These are phyloP conservation scores for Blastobotrys petasosporus DNA, from an alignment of 1,139 yeast genomes.

Conservation along the genomic window DNA sequence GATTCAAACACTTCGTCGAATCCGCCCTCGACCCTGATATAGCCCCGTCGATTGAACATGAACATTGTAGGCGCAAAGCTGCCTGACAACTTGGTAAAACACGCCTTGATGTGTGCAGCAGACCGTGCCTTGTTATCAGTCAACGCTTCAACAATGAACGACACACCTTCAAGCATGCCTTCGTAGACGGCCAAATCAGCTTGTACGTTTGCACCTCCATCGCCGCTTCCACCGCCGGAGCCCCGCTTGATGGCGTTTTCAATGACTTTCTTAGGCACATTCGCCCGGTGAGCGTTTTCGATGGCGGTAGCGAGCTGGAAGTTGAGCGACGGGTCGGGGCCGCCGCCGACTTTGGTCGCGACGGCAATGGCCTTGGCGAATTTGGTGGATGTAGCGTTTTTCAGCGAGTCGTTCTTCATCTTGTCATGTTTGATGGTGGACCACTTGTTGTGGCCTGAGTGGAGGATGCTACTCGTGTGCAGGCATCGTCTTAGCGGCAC, in stretches of 20 bases:
- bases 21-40: constrained; percentile 40
- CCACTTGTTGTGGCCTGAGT: constrained; percentile 85
- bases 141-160: constrained; percentile 73
- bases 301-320: constrained; percentile 67
- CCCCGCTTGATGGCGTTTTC: constrained; percentile 86
- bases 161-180: constrained; percentile 87
- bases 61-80: constrained; percentile 70
- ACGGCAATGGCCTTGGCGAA: constrained; percentile 68
- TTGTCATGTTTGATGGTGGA: constrained; percentile 90
- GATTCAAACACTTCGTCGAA: constrained; percentile 62
- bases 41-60: constrained; percentile 73
- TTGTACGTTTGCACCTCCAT: constrained; percentile 31
- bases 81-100: constrained; percentile 66
- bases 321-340: constrained; percentile 55
- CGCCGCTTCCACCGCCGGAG: constrained; percentile 46
- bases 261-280: constrained; percentile 77
- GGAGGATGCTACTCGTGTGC: not conserved
- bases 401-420: constrained; percentile 82
- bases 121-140: constrained; percentile 89
- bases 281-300: constrained; percentile 71
- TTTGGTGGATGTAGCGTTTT: constrained; percentile 63
- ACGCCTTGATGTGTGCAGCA: constrained; percentile 65
- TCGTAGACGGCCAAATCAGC: constrained; percentile 64
- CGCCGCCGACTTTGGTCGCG: constrained; percentile 46
- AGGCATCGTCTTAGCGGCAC: constrained; percentile 1